phyloP scores from a whole-genome alignment of 305 asterid species.

The Fraxinus angustifolia region DNA sequence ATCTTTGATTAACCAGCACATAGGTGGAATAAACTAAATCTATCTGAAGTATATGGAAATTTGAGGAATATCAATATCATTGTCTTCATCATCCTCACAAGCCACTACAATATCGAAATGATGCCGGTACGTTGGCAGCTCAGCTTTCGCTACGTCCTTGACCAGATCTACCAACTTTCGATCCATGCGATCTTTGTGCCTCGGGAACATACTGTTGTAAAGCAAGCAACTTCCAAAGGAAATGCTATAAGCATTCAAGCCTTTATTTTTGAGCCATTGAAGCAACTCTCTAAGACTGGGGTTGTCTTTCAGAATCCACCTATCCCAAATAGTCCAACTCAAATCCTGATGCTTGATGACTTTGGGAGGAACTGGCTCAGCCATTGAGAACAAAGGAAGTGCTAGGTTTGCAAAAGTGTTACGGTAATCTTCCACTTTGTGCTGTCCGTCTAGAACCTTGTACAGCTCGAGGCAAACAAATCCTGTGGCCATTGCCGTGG shows the following conservation, averaged over 20 bases:
- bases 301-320: slow-evolving; percentile 46
- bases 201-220: slow-evolving; percentile 53
- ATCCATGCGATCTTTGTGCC: slow-evolving; percentile 51
- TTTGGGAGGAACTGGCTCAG: slow-evolving; percentile 61
- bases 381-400: slow-evolving; percentile 52
- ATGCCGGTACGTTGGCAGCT: slow-evolving; percentile 39
- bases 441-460: slow-evolving; percentile 44
- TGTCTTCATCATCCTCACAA: slow-evolving; percentile 57
- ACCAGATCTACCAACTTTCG: slow-evolving; percentile 43
- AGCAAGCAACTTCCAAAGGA: slow-evolving; percentile 54
- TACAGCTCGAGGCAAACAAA: slow-evolving; percentile 59
- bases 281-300: slow-evolving; percentile 50
- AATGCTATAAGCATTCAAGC: slow-evolving; percentile 51
- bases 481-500: slow-evolving; percentile 62
- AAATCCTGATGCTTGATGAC: slow-evolving; percentile 46
- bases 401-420: slow-evolving; percentile 58
- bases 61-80: slow-evolving; percentile 55
- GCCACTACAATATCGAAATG: slow-evolving; percentile 56
- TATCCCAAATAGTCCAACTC: slow-evolving; percentile 60
- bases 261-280: slow-evolving; percentile 47
- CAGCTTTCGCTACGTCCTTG: slow-evolving; percentile 46
- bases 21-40: slow-evolving; percentile 6
- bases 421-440: slow-evolving; percentile 52
- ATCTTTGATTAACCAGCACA: neutral
- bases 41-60: slow-evolving; percentile 47